Evolutionary conservation across 208 protist species (phyloP), one percentile per base, ranked within the genome.

Genomic region (Histomonas meleagridis): DNA sequence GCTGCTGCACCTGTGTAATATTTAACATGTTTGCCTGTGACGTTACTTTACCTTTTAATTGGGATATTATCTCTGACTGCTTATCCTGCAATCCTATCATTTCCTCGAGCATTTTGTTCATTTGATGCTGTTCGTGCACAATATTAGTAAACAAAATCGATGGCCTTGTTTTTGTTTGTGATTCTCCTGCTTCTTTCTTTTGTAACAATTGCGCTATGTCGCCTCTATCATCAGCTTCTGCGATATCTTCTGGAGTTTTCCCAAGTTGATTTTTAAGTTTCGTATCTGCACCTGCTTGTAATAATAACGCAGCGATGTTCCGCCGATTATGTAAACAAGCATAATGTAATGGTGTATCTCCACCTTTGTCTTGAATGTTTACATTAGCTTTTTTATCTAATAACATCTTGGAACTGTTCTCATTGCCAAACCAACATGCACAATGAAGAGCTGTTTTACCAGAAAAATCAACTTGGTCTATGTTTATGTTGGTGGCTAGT

Each of bases 181-280:
- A 26, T 55, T 51, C 40, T 86, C 55, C 76, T 0, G 46, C 76
- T 79, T 79, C 70, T 86, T 86, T 86, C 32, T 86, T 43, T 28
- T 86, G 76, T n/a, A 86, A 48, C 7, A 86, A 32, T 86, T 86
- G 46, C 26, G 55, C 40, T 38, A 86, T 86, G 51, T 86, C 76
- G 21, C 40, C 40, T 0, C 55, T 32, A 57, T 86, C 76, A 38
- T 55, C 76, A 21, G 76, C 76, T 35, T 86, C 76, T 4, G 76
- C 76, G 18, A 86, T 40, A 16, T 86, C 46, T 55, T 51, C 21
- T n/a, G 46, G 43, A 38, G 76, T 86, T 55, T 51, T 51, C 12
- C 76, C 76, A 21, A 86, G 46, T 1, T 32, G 21, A 28, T 86
- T 86, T 28, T 86, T 86, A 0, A 86, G 5, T 86, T 86, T 86